Conservation (phyloP, 352 stramenopile genomes). For the Pythium periplocum region DNA sequence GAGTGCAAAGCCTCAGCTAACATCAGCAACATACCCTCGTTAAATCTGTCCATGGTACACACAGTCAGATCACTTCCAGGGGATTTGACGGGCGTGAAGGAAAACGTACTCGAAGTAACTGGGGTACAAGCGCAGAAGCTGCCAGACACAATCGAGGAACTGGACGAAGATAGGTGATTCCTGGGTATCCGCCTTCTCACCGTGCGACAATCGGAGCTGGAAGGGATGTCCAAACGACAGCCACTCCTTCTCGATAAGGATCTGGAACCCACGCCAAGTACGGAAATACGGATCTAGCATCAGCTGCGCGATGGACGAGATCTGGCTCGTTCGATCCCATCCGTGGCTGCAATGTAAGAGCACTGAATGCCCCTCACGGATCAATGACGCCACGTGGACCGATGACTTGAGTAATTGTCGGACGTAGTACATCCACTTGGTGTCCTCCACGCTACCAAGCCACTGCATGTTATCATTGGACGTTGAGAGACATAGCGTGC, state of each 20-base stretch:
- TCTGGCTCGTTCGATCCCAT: constrained; percentile 90
- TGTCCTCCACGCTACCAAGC: constrained; percentile 91
- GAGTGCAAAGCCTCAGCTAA: constrained; percentile 95
- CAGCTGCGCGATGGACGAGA: constrained; percentile 61
- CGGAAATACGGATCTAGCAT: constrained; percentile 77
- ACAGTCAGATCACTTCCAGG: too few relatives aligned
- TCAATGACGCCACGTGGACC: constrained; percentile 87
- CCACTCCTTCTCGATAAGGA: constrained; percentile 85
- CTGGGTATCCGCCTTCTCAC: constrained; percentile 73
- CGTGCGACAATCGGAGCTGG: constrained; percentile 69
- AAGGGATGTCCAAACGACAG: constrained; percentile 80
- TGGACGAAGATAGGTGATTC: constrained; percentile 85
- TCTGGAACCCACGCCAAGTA: constrained; percentile 71
- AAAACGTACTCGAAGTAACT: constrained; percentile 91
- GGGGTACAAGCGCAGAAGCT: constrained; percentile 91
- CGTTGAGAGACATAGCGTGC: constrained; percentile 63
- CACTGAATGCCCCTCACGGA: constrained; percentile 85
- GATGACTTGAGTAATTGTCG: constrained; percentile 91
- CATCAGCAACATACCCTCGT: constrained; percentile 88
- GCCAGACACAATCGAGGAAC: constrained; percentile 80
- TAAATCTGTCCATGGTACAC: constrained; percentile 70
- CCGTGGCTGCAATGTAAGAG: constrained; percentile 83
- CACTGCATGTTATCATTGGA: constrained; percentile 91
- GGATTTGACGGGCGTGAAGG: too few relatives aligned
- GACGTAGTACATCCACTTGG: constrained; percentile 96